phyloP scores from a whole-genome alignment of 768 basidiomycete species.

The Pleurotus giganteus region DNA sequence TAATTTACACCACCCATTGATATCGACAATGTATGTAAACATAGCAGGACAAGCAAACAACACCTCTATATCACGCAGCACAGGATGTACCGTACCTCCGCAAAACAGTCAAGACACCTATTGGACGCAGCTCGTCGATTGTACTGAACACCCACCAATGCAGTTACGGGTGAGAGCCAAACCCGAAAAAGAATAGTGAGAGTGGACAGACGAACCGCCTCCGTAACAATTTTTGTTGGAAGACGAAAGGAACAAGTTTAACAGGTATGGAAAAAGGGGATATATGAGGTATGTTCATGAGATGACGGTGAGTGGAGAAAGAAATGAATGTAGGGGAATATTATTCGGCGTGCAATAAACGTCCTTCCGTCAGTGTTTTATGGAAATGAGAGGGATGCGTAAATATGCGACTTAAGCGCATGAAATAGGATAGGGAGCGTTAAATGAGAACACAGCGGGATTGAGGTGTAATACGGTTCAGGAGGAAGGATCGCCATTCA shows the following conservation, averaged over 20 bases:
- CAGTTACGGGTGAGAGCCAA: background rate
- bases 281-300: constrained; percentile 1
- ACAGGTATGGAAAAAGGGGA: background rate
- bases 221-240: background rate
- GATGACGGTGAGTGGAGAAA: background rate
- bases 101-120: constrained; percentile 6
- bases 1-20: constrained; percentile 10
- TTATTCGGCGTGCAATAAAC: constrained; percentile 8
- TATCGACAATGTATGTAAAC: constrained; percentile 11
- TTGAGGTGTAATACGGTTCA: background rate
- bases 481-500: constrained; percentile 2
- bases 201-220: background rate
- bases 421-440: constrained; percentile 4
- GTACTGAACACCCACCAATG: background rate
- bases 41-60: constrained; percentile 11
- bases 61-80: constrained; percentile 10
- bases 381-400: constrained; percentile 2
- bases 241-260: background rate
- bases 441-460: constrained; percentile 8
- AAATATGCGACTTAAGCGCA: constrained; percentile 10
- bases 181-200: background rate
- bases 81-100: background rate
- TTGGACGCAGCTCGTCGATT: background rate
- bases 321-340: background rate
- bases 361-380: constrained; percentile 9